Base-by-base conservation (phyloP, 2,329 filamentous ascomycete species). In the Cryphonectria carpinicola region DNA sequence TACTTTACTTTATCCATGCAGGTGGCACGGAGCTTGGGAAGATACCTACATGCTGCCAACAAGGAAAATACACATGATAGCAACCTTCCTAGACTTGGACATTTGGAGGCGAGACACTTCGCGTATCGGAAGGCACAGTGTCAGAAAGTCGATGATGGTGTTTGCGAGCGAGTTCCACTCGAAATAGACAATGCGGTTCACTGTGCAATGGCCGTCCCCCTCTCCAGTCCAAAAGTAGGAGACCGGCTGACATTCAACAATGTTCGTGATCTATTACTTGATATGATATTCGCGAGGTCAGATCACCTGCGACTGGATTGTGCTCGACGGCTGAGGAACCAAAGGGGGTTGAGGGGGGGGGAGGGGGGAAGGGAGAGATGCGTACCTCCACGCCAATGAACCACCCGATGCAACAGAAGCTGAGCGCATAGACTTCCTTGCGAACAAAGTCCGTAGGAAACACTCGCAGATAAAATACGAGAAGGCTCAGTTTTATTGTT, bases 141-240 rank as follows among this genome's bases (percentile, higher is more conserved):
- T 72, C 11, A 67, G 49, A 25, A 74, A 28, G n/a, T 73, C 73
- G 22, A 74, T 71, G 10, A 72, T 10, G 11, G 43, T 58, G 25
- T 74, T 74, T 25, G 70, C 67, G 22, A 68, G 46, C 10, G 70
- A 69, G 49, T 70, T 71, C n/a, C 68, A 66, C 4, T 72, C 58
- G 66, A 58, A 73, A 64, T 60, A 74, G 6, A 65, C 37, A 11
- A 74, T 60, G 14, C 41, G 35, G 6, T 67, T 52, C 11, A 67
- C 43, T 6, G 28, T 39, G 19, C 52, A 60, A 4, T 25, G 14
- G 41, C 35, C 52, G 54, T 67, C 32, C 7, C 52, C 56, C 11
- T 28, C 60, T 39, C 39, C 49, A 4, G 37, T 28, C 65, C 65
- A 67, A 2, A 43, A 60, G 39, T 25, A 67, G 19, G 65, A 67